These are phyloP conservation scores for Trapa bicornis DNA, from an alignment of 345 rosid genomes.

Conservation along the genomic window DNA sequence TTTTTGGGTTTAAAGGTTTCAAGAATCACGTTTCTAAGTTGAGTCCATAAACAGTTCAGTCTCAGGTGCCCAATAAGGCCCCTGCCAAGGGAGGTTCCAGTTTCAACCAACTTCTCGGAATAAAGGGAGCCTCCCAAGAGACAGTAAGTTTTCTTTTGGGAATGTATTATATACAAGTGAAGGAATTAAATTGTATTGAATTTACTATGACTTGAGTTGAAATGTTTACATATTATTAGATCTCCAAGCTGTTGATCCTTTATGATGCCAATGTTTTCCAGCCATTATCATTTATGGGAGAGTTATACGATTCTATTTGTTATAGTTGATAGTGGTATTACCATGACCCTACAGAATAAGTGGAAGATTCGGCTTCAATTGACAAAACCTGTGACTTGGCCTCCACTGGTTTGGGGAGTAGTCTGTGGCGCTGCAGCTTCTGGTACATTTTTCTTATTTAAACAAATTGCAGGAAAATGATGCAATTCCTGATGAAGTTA, in stretches of 20 bases:
- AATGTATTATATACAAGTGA: background rate
- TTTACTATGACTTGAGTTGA: background rate
- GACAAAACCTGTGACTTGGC: conserved; percentile 97
- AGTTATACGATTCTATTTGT: background rate
- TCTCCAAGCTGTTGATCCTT: background rate
- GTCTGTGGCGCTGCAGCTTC: conserved; percentile 99
- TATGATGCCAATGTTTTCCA: background rate
- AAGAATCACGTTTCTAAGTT: background rate
- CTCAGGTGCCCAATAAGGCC: conserved; percentile 62
- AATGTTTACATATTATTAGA: background rate
- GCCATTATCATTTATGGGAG: background rate
- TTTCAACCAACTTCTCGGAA: conserved; percentile 91
- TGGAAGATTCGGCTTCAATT: conserved; percentile 99
- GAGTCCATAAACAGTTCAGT: conserved; percentile 28
- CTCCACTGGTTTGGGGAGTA: conserved; percentile 91
- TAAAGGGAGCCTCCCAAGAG: conserved; percentile 88
- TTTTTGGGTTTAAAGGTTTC: background rate
- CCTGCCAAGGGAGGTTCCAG: conserved; percentile 62
- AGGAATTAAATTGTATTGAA: background rate
- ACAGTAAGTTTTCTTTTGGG: conserved; percentile 32
- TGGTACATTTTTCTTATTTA: conserved; percentile 26
- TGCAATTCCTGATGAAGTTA: background rate
- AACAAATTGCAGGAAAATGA: background rate
- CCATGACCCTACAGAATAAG: conserved; percentile 47
- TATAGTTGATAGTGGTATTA: background rate